Evolutionary conservation across 352 stramenopile genomes (phyloP), one percentile per base, ranked within the genome.

Genomic region (Globisporangium paddicum): DNA sequence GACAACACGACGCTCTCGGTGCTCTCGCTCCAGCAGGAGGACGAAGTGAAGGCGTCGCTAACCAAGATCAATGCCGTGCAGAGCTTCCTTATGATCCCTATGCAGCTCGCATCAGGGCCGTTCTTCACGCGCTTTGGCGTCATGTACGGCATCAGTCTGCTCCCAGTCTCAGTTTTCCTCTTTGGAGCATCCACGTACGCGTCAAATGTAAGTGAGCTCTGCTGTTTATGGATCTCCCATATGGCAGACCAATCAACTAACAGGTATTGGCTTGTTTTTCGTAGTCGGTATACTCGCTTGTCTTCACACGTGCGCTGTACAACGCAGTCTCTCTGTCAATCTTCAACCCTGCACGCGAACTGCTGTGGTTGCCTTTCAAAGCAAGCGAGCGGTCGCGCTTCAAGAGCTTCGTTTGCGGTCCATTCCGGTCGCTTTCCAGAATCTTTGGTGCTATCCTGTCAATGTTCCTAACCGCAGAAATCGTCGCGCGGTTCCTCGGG

Each of bases 101-200:
- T 95, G 69, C 86, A 95, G 47, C 54, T 93, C 14, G 66, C 80
- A 2, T 91, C 86, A 0, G 86, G 86, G 4, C 73, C 82, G 4
- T 88, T 93, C 42, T 95, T 93, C 68, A 89, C 80, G 21, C 83
- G 78, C 28, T 93, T 93, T 67, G 85, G 85, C 28, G 85, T 93
- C 48, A 91, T 95, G 82, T 90, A 92, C 55, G 85, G 82, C 8
- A 91, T 95, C 50, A 75, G 69, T 2, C 67, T 84, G 63, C 69
- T 95, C 5, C 86, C 86, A 0, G 63, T 90, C 9, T 75, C 78
- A 0, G 78, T 93, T 6, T 79, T 95, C 28, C 56, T 90, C 19
- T 95, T 93, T 66, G 82, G 82, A 5, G 63, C 63, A 2, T 79
- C 81, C 5, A 88, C 79, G 9, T 86, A 81, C 32, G 46, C 72